These are phyloP conservation scores for Neurospora sp. DNA, from an alignment of 495 filamentous ascomycete genomes.

Conservation along the genomic window DNA sequence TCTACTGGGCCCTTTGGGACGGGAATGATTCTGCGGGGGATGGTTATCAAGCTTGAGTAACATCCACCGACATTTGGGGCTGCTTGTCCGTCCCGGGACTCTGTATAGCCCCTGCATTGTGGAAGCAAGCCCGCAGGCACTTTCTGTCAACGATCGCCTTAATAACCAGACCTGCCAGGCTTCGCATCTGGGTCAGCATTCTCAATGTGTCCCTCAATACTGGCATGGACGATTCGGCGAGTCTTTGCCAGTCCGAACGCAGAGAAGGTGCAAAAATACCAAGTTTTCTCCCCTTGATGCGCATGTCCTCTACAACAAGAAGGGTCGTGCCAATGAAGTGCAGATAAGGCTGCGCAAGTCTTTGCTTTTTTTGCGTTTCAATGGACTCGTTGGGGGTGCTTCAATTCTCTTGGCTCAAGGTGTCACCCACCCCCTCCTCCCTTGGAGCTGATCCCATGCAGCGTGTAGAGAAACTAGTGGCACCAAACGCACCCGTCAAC, in stretches of 20 bases:
- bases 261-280: neutral
- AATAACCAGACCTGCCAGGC: neutral
- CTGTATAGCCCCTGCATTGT: constrained; percentile 15
- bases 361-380: constrained; percentile 6
- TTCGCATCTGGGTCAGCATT: neutral
- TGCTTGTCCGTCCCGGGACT: constrained; percentile 7
- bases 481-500: constrained; percentile 7
- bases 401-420: neutral
- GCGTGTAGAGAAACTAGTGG: constrained; percentile 19
- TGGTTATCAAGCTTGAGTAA: constrained; percentile 6
- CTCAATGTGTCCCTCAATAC: neutral
- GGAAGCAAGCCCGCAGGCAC: constrained; percentile 11
- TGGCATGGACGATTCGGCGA: neutral
- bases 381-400: neutral
- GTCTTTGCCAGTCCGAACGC: neutral
- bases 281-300: neutral
- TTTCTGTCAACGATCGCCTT: neutral
- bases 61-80: constrained; percentile 3
- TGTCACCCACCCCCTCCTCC: neutral
- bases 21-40: constrained; percentile 8
- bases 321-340: neutral
- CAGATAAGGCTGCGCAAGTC: neutral
- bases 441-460: constrained; percentile 13
- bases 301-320: neutral
- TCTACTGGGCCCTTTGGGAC: neutral